These are phyloP conservation scores for Cyclotella choctawhatcheeana DNA, from an alignment of 108 stramenopile species.

Conservation along the genomic window DNA sequence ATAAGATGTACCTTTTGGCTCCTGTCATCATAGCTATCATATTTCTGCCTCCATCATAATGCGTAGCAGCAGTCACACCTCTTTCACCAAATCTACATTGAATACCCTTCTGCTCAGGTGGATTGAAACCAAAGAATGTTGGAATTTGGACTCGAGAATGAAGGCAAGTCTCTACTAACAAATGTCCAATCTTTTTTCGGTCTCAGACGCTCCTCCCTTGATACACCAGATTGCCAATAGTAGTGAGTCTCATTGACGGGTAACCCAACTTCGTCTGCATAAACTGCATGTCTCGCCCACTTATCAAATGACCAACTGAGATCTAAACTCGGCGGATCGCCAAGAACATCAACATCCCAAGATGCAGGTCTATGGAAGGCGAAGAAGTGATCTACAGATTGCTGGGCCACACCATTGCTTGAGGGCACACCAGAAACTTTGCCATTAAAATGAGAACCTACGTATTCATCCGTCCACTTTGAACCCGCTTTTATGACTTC, in stretches of 20 bases:
- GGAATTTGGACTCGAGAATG: conserved; percentile 65
- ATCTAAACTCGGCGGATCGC: conserved; percentile 69
- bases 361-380: conserved; percentile 64
- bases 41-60: conserved; percentile 93
- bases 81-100: conserved; percentile 78
- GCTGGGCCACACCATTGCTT: conserved; percentile 56
- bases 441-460: conserved; percentile 61
- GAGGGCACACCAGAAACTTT: conserved; percentile 25
- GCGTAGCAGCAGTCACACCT: conserved; percentile 94
- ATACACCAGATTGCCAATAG: conserved; percentile 81
- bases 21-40: conserved; percentile 95
- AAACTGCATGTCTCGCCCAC: conserved; percentile 79
- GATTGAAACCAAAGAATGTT: conserved; percentile 68
- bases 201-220: conserved; percentile 58
- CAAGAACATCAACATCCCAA: conserved; percentile 66
- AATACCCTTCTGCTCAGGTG: conserved; percentile 82
- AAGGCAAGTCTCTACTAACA: conserved; percentile 77
- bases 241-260: conserved; percentile 65
- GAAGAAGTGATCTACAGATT: conserved; percentile 83
- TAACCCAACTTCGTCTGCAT: conserved; percentile 74
- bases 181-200: conserved; percentile 65
- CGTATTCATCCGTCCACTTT: conserved; percentile 90
- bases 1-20: conserved; percentile 93
- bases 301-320: conserved; percentile 71
- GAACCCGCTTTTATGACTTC: conserved; percentile 62